A percentile compares a stretch with the other conserved stretches of the same genome.
Conservation (phyloP, 1,139 yeast species). For the Arxiozyma slooffiae region DNA sequence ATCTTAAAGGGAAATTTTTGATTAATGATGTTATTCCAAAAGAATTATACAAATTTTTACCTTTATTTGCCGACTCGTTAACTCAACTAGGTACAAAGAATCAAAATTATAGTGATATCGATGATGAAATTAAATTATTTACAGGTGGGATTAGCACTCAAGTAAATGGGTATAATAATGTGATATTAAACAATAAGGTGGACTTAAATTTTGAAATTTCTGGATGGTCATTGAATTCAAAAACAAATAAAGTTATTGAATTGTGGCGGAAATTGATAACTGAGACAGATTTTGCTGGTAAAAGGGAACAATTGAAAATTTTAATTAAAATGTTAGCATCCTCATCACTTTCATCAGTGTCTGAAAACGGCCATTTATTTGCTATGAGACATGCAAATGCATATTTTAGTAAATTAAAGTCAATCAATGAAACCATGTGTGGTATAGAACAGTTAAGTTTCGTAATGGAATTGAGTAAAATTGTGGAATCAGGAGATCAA, state of each 20-base stretch:
- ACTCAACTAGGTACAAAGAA: conserved; percentile 73
- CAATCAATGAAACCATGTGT: conserved; percentile 51
- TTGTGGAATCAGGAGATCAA: conserved; percentile 54
- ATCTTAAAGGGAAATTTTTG: conserved; percentile 51
- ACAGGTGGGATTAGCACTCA: conserved; percentile 78
- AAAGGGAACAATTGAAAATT: conserved; percentile 61
- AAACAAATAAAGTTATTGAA: conserved; percentile 48
- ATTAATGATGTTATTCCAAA: conserved; percentile 47
- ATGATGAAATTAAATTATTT: conserved; percentile 66
- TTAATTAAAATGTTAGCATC: conserved; percentile 67
- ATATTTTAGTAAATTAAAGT: conserved; percentile 49
- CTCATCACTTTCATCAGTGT: conserved; percentile 66
- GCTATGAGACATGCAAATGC: conserved; percentile 66
- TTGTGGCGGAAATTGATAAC: conserved; percentile 59
- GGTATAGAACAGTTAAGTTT: conserved; percentile 75
- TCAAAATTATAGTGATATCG: conserved; percentile 69
- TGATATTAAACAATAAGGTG: conserved; percentile 22
- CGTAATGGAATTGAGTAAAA: conserved; percentile 47
- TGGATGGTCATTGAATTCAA: conserved; percentile 68
- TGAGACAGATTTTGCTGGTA: conserved; percentile 58
- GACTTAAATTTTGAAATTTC: conserved; percentile 29
- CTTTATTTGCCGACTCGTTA: conserved; percentile 69
- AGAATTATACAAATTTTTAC: conserved; percentile 56
- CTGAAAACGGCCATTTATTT: conserved; percentile 81
- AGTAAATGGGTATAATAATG: conserved; percentile 48